Base-by-base conservation (phyloP, 306 rosid species). In the Casuarina glauca region DNA sequence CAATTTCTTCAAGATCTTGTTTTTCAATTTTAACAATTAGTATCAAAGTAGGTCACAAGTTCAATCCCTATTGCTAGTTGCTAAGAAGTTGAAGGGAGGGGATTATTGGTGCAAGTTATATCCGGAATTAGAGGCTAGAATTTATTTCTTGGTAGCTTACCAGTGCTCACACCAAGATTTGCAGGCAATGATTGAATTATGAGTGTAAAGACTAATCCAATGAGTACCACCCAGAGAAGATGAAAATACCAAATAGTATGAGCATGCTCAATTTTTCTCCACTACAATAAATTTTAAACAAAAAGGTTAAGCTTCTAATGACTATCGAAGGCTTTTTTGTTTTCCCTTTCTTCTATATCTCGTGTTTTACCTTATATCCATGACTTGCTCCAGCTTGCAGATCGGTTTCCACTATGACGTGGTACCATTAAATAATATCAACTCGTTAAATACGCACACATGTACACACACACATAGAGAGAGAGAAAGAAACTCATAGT, bases 361-460 rank as follows among this genome's bases (percentile, higher is more conserved):
- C 32, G 9, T 13, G 39, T 68, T 42, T 32, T 91, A 93, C 98
- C 97, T 94, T 92, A 36, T 82, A 94, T 87, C 82, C 44, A 74
- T 94, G 92, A 67, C 77, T 79, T 50, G 97, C 93, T 80, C 97
- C 97, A 13, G 98, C 98, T 87, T 94, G 98, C 44, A 94, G 86
- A 84, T 94, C 98, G 82, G 97, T 94, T 87, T 94, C 94, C 96
- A 94, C 97, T 94, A 86, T 41, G 44, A 68, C 17, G 45, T 36
- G n/a, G 17, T 10, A 48, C 19, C 38, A 46, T 72, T 50, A 53
- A 49, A 63, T 46, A 3, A n/a, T 38, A 48, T 39, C 15, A 4
- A 9, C 2, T 4, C 39, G 4, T 19, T 2, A 35, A 74, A 7
- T 3, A 54, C 3, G n/a, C 3, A 5, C 44, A 16, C 36, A 63